Conservation (phyloP, 75 land plant genomes). For the Isoetes taiwanensis region DNA sequence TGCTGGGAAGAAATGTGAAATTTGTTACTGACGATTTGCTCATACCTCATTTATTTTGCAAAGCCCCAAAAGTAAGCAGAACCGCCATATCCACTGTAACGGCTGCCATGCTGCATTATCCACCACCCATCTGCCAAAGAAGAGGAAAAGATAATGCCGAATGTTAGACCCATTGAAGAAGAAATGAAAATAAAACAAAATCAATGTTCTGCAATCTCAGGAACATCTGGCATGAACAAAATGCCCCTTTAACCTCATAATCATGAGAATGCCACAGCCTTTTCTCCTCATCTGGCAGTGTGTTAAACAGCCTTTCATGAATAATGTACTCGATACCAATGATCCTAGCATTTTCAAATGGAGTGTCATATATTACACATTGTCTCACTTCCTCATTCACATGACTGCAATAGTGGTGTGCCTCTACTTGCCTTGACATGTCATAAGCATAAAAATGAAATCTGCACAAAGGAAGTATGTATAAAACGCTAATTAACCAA, state of each 20-base stretch:
- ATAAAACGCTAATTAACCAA: too few relatives aligned
- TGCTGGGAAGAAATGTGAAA: too few relatives aligned
- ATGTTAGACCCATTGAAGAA: too few relatives aligned
- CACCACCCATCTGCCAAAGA: too few relatives aligned
- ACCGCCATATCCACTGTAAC: too few relatives aligned
- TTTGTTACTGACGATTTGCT: too few relatives aligned
- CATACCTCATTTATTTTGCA: too few relatives aligned
- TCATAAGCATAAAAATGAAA: slow-evolving; percentile 80
- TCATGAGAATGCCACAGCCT: slow-evolving; percentile 90
- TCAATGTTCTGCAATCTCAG: slow-evolving; percentile 43
- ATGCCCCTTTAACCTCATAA: slow-evolving; percentile 89
- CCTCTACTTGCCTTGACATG: slow-evolving; percentile 81
- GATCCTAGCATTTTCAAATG: slow-evolving; percentile 43
- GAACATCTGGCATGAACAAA: slow-evolving; percentile 68
- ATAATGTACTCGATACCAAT: slow-evolving; percentile 85
- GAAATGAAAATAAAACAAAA: too few relatives aligned
- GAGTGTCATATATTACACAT: slow-evolving; percentile 70
- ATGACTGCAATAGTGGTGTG: slow-evolving; percentile 84
- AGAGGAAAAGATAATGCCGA: too few relatives aligned
- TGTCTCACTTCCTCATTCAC: slow-evolving; percentile 78
- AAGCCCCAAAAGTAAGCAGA: too few relatives aligned
- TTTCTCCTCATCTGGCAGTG: slow-evolving; percentile 78
- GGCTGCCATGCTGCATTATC: too few relatives aligned
- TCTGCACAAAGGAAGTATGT: too few relatives aligned
- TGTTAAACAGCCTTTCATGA: slow-evolving; percentile 45